phyloP scores from a whole-genome alignment of 1,284 basidiomycete genomes.

The Tilletia walkeri region DNA sequence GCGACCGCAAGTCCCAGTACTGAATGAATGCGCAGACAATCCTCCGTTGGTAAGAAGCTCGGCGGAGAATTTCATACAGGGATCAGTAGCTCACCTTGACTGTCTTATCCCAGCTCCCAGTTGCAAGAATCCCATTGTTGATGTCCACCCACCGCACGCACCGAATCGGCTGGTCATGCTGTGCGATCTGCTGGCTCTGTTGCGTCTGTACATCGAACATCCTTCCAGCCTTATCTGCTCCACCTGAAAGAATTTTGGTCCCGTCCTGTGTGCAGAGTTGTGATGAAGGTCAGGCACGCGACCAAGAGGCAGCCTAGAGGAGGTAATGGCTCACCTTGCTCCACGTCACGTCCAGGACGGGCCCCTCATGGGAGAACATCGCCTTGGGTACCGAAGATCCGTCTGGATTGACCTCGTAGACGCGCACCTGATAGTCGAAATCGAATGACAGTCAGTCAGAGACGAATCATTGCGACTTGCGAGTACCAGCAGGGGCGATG shows the following conservation, averaged over 20 bases:
- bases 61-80: neutral
- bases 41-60: neutral
- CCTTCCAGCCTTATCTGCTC: constrained; percentile 77
- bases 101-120: constrained; percentile 89
- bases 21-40: constrained; percentile 52
- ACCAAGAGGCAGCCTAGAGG: no score
- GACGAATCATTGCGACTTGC: no score
- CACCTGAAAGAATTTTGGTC: constrained; percentile 77
- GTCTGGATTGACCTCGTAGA: constrained; percentile 62
- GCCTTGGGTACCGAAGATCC: constrained; percentile 71
- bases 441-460: no score
- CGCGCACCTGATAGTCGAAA: constrained; percentile 58
- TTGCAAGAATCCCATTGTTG: constrained; percentile 70
- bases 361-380: constrained; percentile 77
- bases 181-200: constrained; percentile 66
- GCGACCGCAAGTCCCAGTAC: constrained; percentile 85
- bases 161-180: constrained; percentile 78
- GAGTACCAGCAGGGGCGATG: no score
- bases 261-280: constrained; percentile 63
- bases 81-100: constrained; percentile 65
- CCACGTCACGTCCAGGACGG: constrained; percentile 79
- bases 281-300: constrained; percentile 12
- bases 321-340: constrained; percentile 61
- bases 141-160: constrained; percentile 74
- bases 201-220: constrained; percentile 78